These are phyloP conservation scores for Blastocystis sp. DNA, from an alignment of 352 stramenopile species.

Conservation along the genomic window DNA sequence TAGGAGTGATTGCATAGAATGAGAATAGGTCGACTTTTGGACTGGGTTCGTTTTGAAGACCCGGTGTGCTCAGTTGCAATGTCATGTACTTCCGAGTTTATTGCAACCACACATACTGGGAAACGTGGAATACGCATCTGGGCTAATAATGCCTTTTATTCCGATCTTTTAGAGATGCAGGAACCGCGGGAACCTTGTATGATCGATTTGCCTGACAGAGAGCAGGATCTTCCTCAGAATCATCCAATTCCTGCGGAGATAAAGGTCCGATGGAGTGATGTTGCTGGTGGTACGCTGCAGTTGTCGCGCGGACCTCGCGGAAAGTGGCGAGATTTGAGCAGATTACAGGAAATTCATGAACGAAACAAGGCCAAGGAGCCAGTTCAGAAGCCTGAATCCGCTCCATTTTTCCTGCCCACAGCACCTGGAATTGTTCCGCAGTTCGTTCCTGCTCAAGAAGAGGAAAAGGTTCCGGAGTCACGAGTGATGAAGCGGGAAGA, in stretches of 20 bases:
- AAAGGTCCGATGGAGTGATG: conserved; percentile 63
- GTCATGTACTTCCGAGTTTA: conserved; percentile 74
- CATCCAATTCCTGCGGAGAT: not conserved
- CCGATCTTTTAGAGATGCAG: conserved; percentile 72
- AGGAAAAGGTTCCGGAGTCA: not conserved
- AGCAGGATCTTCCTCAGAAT: too few relatives aligned
- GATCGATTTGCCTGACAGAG: conserved; percentile 70
- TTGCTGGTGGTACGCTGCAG: conserved; percentile 67
- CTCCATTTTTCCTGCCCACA: conserved; percentile 83
- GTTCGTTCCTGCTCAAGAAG: not conserved
- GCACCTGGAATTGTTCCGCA: conserved; percentile 43
- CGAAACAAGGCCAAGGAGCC: conserved; percentile 87
- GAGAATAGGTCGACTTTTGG: conserved; percentile 71
- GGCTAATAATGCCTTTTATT: conserved; percentile 76
- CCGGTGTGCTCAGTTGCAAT: conserved; percentile 73
- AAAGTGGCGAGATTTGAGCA: conserved; percentile 81
- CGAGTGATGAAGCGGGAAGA: not conserved
- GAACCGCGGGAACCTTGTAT: conserved; percentile 67
- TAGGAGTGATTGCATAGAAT: not conserved
- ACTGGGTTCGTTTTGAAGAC: conserved; percentile 77
- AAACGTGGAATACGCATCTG: conserved; percentile 77
- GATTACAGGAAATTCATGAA: conserved; percentile 86
- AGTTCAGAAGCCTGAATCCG: conserved; percentile 83
- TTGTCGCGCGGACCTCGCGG: conserved; percentile 74
- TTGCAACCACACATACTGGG: conserved; percentile 74